Evolutionary conservation across 768 basidiomycete genomes (phyloP).

Genomic region (Hericium erinaceus): DNA sequence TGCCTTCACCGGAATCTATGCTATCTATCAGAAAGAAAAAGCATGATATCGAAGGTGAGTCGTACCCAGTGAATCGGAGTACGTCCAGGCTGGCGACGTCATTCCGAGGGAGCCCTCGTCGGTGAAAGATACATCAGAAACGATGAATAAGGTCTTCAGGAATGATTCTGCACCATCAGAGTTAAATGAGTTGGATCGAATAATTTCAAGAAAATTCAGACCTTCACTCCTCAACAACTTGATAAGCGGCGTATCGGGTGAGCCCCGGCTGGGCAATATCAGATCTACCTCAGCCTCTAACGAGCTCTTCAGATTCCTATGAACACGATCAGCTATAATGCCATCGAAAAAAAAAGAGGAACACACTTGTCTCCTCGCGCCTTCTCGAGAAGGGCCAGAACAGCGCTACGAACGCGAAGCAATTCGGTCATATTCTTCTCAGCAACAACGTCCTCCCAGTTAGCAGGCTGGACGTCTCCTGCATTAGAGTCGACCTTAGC

Average conservation of each 20-base stretch:
- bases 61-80: constrained; percentile 36
- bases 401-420: constrained; percentile 48
- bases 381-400: constrained; percentile 63
- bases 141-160: constrained; percentile 71
- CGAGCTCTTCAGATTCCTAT: constrained; percentile 63
- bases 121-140: constrained; percentile 55
- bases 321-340: constrained; percentile 1
- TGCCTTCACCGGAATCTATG: constrained; percentile 14
- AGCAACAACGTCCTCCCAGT: constrained; percentile 54
- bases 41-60: constrained; percentile 1
- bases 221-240: constrained; percentile 38
- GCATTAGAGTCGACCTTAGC: not conserved
- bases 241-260: constrained; percentile 20
- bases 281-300: constrained; percentile 71
- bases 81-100: constrained; percentile 39
- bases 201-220: constrained; percentile 4
- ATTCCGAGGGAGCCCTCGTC: constrained; percentile 35
- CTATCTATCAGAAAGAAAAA: not conserved
- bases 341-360: not conserved
- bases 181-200: not conserved
- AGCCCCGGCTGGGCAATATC: constrained; percentile 32
- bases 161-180: constrained; percentile 38
- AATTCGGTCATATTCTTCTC: constrained; percentile 56
- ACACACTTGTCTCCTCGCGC: constrained; percentile 66
- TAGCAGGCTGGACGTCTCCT: constrained; percentile 29